Percentiles rank a stretch among this genome's conserved stretches.
Conservation (phyloP, 164 flowering plant genomes). For the Nymphaea colorata region DNA sequence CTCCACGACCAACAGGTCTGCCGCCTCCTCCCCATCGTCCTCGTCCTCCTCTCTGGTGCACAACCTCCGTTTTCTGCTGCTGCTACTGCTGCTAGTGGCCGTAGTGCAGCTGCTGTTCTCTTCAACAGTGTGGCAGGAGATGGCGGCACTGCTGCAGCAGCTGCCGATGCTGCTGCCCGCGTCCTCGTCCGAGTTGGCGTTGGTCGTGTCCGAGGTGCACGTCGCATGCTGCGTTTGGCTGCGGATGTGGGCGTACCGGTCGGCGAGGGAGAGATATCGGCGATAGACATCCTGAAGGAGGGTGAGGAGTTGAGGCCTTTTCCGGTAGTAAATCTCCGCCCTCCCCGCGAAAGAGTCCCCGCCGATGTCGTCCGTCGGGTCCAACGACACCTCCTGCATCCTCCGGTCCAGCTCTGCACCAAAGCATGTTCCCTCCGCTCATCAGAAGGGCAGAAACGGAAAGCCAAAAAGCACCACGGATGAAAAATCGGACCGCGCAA, state of each 20-base stretch:
- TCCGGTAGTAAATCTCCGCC: conserved; percentile 68
- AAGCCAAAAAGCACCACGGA: too few relatives aligned
- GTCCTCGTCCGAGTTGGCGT: not conserved
- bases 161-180: not conserved
- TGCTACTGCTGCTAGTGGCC: not conserved
- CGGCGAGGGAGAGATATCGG: conserved; percentile 41
- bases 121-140: conserved; percentile 17
- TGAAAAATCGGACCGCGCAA: too few relatives aligned
- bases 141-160: too few relatives aligned
- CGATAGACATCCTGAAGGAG: conserved; percentile 64
- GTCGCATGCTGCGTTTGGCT: conserved; percentile 21
- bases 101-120: not conserved
- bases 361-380: conserved; percentile 15
- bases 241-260: conserved; percentile 26
- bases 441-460: not conserved
- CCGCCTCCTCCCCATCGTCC: not conserved
- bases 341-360: conserved; percentile 50
- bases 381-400: conserved; percentile 25
- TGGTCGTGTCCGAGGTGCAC: conserved; percentile 6
- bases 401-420: conserved; percentile 38
- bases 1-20: conserved; percentile 27
- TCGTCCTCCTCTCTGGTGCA: not conserved
- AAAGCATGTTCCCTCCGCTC: not conserved
- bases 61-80: not conserved
- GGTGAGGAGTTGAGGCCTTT: conserved; percentile 60